Evolutionary conservation across 352 stramenopile species (phyloP).

Genomic region (Aphanomyces stellatus): DNA sequence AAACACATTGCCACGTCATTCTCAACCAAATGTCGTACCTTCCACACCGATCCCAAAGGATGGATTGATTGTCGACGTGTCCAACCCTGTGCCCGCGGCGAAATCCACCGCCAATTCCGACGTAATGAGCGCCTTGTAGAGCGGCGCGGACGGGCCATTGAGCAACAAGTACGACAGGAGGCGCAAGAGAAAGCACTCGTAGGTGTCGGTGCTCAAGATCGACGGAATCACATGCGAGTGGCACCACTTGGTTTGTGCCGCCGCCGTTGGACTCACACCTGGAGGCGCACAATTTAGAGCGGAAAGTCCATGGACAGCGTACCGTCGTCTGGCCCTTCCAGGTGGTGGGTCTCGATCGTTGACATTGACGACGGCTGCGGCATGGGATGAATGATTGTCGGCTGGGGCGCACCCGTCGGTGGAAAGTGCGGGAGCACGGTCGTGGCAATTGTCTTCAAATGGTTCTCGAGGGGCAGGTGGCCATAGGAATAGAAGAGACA

Average conservation of each 20-base stretch:
- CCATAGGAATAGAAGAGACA: conserved; percentile 86
- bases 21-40: conserved; percentile 30
- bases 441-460: conserved; percentile 65
- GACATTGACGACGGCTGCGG: neutral
- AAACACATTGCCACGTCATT: neutral
- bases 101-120: conserved; percentile 71
- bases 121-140: conserved; percentile 77
- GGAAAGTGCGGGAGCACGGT: conserved; percentile 63
- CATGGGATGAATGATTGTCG: neutral
- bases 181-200: conserved; percentile 68
- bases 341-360: conserved; percentile 17
- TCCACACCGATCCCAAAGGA: conserved; percentile 75
- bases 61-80: conserved; percentile 67
- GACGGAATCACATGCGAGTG: conserved; percentile 54
- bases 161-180: conserved; percentile 71
- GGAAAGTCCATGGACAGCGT: neutral
- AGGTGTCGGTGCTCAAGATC: conserved; percentile 57
- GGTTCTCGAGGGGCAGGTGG: conserved; percentile 66
- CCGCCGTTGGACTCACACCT: conserved; percentile 23
- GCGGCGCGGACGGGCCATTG: conserved; percentile 64
- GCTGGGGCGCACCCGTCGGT: conserved; percentile 26
- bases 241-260: conserved; percentile 73
- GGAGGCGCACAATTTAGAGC: conserved; percentile 31
- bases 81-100: conserved; percentile 63
- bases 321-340: neutral